These are phyloP conservation scores for Pseudopediastrum boryanum DNA, from an alignment of 139 green algal genomes.

Conservation along the genomic window DNA sequence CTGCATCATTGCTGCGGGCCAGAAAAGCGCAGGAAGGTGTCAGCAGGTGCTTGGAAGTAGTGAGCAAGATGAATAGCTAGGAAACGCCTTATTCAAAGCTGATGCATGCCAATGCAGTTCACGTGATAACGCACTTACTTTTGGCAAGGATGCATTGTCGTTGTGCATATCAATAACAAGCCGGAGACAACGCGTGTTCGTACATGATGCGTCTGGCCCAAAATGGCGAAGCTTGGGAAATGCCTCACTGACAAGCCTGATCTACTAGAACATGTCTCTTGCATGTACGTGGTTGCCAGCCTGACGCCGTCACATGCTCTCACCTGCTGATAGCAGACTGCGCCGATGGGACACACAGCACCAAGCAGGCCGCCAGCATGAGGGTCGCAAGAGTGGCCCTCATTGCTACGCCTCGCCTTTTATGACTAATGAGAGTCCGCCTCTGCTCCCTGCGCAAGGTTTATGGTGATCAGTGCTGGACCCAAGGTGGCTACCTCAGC, in stretches of 20 bases:
- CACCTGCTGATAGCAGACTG: not conserved
- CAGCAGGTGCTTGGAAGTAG: not conserved
- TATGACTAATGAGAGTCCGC: not conserved
- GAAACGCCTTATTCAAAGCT: conserved; percentile 7
- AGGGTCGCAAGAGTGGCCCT: not conserved
- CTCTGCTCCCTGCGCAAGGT: too few species aligned
- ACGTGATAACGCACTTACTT: too few species aligned
- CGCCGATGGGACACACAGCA: not conserved
- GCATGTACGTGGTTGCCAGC: too few species aligned
- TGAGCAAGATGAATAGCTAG: not conserved
- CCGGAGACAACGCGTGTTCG: not conserved
- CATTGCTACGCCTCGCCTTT: not conserved
- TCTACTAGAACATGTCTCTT: too few species aligned
- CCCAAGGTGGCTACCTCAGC: too few species aligned
- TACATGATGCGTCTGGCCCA: not conserved
- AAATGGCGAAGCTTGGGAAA: not conserved
- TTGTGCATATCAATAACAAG: too few species aligned
- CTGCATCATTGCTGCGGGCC: not conserved
- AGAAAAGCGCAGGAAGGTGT: not conserved
- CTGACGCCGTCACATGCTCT: too few species aligned
- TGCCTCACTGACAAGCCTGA: not conserved
- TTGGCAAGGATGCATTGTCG: too few species aligned
- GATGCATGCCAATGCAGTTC: too few species aligned
- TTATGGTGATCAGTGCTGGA: too few species aligned
- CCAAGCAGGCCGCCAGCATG: conserved; percentile 9